These are phyloP conservation scores for Penicillium fuscoglaucum DNA, from an alignment of 2,329 filamentous ascomycete species.

Conservation along the genomic window DNA sequence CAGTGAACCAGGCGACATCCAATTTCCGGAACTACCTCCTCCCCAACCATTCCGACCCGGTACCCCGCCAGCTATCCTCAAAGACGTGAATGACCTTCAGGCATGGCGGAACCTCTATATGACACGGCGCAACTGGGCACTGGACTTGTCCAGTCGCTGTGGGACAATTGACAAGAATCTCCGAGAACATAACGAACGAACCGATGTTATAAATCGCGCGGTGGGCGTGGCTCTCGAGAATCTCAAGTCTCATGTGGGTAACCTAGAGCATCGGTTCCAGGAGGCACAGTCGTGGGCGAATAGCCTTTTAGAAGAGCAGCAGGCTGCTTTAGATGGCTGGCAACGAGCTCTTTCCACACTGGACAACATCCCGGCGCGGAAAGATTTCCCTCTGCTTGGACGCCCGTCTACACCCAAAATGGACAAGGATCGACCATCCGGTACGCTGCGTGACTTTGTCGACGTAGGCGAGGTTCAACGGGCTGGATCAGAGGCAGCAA, in stretches of 20 bases:
- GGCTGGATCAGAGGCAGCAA: slow-evolving; percentile 65
- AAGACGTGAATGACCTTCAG: slow-evolving; percentile 74
- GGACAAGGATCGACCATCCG: slow-evolving; percentile 48
- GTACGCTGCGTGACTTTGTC: slow-evolving; percentile 72
- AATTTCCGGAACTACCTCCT: slow-evolving; percentile 55
- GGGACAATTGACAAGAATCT: slow-evolving; percentile 62
- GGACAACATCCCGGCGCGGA: slow-evolving; percentile 45
- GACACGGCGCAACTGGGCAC: slow-evolving; percentile 76
- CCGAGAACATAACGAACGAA: slow-evolving; percentile 53
- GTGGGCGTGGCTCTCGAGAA: slow-evolving; percentile 85
- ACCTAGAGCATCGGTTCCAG: slow-evolving; percentile 46
- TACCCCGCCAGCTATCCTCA: slow-evolving; percentile 73
- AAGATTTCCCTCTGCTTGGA: slow-evolving; percentile 45
- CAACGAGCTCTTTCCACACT: slow-evolving; percentile 39
- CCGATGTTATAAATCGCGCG: slow-evolving; percentile 66
- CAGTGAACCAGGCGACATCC: slow-evolving; percentile 44
- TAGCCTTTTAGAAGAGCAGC: slow-evolving; percentile 47
- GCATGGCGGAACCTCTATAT: slow-evolving; percentile 90
- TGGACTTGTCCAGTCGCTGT: slow-evolving; percentile 68
- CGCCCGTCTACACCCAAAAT: slow-evolving; percentile 44
- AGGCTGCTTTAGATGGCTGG: slow-evolving; percentile 47
- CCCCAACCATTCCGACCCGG: slow-evolving; percentile 60
- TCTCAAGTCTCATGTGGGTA: slow-evolving; percentile 50
- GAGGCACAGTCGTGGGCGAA: slow-evolving; percentile 50
- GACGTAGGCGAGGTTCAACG: slow-evolving; percentile 71